Evolutionary conservation across 2,329 filamentous ascomycete species (phyloP).

Genomic region (Mollisia scopiformis): DNA sequence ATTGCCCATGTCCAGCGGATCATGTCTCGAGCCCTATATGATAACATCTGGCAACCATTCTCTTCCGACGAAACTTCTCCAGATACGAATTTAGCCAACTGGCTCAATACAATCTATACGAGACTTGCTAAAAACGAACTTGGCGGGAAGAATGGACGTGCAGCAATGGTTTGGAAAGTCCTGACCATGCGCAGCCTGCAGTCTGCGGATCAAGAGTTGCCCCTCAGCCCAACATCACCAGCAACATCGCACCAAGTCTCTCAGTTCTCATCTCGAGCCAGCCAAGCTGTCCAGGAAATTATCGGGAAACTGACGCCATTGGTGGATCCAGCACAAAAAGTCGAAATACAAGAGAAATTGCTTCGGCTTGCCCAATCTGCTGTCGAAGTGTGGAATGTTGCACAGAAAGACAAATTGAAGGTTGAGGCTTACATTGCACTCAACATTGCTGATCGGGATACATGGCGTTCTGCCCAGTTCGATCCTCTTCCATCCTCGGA

Average conservation of each 20-base stretch:
- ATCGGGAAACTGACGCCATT: slow-evolving; percentile 1
- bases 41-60: slow-evolving; percentile 21
- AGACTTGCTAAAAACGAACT: slow-evolving; percentile 2
- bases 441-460: slow-evolving; percentile 12
- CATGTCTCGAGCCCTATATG: slow-evolving; percentile 18
- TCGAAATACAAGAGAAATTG: slow-evolving; percentile 3
- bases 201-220: neutral
- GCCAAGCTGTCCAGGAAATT: neutral
- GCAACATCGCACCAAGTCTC: neutral
- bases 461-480: slow-evolving; percentile 19
- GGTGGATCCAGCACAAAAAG: slow-evolving; percentile 8
- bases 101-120: slow-evolving; percentile 13
- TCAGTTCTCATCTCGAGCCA: neutral
- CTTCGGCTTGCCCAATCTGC: slow-evolving; percentile 11
- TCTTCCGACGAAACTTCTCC: slow-evolving; percentile 8
- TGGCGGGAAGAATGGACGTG: slow-evolving; percentile 11
- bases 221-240: neutral
- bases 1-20: slow-evolving; percentile 21
- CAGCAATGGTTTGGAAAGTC: slow-evolving; percentile 20
- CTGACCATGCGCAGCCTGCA: slow-evolving; percentile 22
- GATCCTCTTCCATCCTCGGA: slow-evolving; percentile 9
- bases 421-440: slow-evolving; percentile 11
- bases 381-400: slow-evolving; percentile 17
- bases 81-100: slow-evolving; percentile 7
- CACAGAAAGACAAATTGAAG: slow-evolving; percentile 13